Evolutionary conservation across 345 rosid genomes (phyloP).

Genomic region (Salix exigua): DNA sequence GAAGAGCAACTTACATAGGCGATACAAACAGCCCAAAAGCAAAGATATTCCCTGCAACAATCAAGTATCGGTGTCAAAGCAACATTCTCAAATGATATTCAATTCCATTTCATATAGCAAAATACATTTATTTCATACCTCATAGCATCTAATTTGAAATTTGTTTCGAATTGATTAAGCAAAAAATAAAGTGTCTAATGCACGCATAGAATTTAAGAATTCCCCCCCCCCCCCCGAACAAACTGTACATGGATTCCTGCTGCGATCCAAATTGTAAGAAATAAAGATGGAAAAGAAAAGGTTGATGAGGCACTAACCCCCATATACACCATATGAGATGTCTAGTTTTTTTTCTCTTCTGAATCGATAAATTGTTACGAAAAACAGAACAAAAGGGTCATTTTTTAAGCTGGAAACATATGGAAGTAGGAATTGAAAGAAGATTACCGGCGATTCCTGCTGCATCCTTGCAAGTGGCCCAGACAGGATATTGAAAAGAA

Average conservation of each 20-base stretch:
- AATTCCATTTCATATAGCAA: not conserved
- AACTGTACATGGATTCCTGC: too few relatives aligned
- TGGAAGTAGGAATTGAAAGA: not conserved
- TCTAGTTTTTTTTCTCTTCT: too few relatives aligned
- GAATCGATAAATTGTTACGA: too few relatives aligned
- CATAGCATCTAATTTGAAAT: not conserved
- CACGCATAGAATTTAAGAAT: not conserved
- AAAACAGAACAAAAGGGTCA: too few relatives aligned
- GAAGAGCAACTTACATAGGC: constrained; percentile 56
- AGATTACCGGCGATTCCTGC: constrained; percentile 63
- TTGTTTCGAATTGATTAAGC: not conserved
- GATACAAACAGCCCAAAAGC: constrained; percentile 82
- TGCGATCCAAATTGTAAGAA: too few relatives aligned
- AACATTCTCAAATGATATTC: not conserved
- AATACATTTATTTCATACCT: not conserved
- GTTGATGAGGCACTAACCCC: too few relatives aligned
- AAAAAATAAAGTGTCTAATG: not conserved
- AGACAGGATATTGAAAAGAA: constrained; percentile 14
- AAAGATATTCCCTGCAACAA: constrained; percentile 69
- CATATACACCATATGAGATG: too few relatives aligned
- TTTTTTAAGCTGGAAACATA: too few relatives aligned
- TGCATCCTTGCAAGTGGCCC: constrained; percentile 42
- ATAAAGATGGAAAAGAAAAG: too few relatives aligned
- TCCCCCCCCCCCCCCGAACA: too few relatives aligned
- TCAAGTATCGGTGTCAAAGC: not conserved